Evolutionary conservation across 176 grass and related monocot genomes (phyloP).

Genomic region (Aechmea fasciata): DNA sequence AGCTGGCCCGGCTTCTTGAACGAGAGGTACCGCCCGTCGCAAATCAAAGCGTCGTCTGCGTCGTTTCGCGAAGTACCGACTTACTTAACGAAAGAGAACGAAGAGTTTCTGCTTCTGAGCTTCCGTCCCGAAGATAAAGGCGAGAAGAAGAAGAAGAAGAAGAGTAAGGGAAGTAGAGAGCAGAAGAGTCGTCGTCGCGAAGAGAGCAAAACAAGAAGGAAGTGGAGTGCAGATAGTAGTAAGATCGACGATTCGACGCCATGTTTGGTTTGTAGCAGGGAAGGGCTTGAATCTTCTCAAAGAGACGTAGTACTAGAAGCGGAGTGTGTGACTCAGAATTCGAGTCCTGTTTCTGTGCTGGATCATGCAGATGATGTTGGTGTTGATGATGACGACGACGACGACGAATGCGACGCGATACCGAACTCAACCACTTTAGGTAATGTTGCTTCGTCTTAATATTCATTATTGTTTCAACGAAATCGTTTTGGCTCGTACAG

Average conservation of each 20-base stretch:
- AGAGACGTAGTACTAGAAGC: not conserved
- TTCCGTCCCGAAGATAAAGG: constrained; percentile 46
- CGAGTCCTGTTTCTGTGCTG: constrained; percentile 87
- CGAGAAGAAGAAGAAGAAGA: not conserved
- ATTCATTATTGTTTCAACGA: not conserved
- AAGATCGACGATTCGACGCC: too few relatives aligned
- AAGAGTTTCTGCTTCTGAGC: constrained; percentile 81
- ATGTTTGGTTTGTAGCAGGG: not conserved
- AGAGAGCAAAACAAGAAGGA: constrained; percentile 12
- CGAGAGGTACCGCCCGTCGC: constrained; percentile 7
- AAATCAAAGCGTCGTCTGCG: constrained; percentile 3
- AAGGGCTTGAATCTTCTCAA: not conserved
- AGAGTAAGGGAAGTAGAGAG: not conserved
- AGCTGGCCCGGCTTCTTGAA: constrained; percentile 23
- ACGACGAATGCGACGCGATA: too few relatives aligned
- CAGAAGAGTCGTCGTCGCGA: constrained; percentile 4
- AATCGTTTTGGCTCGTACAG: too few relatives aligned
- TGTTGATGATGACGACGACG: not conserved
- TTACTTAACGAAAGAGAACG: constrained; percentile 58
- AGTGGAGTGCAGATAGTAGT: constrained; percentile 4
- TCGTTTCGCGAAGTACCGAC: constrained; percentile 45
- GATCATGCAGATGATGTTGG: constrained; percentile 22
- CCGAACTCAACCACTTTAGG: constrained; percentile 33
- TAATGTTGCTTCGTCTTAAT: constrained; percentile 7
- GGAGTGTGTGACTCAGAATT: constrained; percentile 10